Percentiles rank a stretch among this genome's conserved stretches.
phyloP scores from a whole-genome alignment of 2,329 filamentous ascomycete species.

The Teratosphaeria destructans region DNA sequence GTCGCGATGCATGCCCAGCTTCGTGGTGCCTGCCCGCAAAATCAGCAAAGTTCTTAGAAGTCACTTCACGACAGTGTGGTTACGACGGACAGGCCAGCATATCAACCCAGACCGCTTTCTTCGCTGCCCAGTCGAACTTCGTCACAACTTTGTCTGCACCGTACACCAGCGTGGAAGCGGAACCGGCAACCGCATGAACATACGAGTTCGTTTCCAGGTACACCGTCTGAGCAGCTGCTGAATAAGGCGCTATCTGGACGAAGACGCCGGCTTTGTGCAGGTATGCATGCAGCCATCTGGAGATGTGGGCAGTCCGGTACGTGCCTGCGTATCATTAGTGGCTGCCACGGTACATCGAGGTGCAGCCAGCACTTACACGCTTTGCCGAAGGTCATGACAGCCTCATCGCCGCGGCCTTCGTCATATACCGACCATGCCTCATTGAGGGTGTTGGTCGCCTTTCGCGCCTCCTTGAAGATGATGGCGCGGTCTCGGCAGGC shows the following conservation, averaged over 20 bases:
- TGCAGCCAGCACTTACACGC: conserved; percentile 47
- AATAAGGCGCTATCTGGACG: conserved; percentile 78
- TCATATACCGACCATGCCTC: conserved; percentile 82
- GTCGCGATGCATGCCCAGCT: conserved; percentile 53
- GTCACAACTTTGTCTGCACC: conserved; percentile 68
- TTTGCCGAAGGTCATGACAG: conserved; percentile 78
- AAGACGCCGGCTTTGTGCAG: conserved; percentile 58
- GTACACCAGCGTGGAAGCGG: conserved; percentile 76
- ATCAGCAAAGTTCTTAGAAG: neutral
- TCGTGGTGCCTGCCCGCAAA: conserved; percentile 38
- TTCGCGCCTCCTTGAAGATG: conserved; percentile 14
- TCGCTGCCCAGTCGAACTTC: conserved; percentile 54
- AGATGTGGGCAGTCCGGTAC: conserved; percentile 60
- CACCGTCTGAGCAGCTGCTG: conserved; percentile 71
- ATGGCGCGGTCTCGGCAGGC: conserved; percentile 15
- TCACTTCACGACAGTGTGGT: neutral
- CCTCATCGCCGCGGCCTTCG: conserved; percentile 64
- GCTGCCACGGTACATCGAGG: neutral
- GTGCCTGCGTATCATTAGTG: conserved; percentile 45
- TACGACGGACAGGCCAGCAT: conserved; percentile 33
- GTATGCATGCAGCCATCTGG: conserved; percentile 64
- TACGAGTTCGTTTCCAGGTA: conserved; percentile 65
- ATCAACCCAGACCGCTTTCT: conserved; percentile 57
- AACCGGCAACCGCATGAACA: conserved; percentile 67
- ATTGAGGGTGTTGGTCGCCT: conserved; percentile 19